Conservation (phyloP, 192 early-diverging fungal genomes). For the Podila horticola region DNA sequence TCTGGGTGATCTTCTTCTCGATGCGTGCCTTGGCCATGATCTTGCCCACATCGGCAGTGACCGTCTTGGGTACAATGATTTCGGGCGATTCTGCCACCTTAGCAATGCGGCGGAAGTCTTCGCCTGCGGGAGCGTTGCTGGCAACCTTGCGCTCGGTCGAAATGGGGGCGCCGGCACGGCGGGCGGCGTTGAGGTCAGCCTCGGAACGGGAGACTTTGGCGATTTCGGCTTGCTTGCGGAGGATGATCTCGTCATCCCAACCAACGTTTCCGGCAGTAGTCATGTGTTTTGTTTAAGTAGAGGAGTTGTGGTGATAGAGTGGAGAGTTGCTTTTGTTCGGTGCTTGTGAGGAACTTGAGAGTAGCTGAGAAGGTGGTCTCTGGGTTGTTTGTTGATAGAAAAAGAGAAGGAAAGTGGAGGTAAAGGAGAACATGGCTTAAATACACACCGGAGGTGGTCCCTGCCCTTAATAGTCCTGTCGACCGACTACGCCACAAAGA, state of each 20-base stretch:
- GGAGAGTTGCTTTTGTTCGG: background rate
- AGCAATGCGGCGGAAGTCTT: slow-evolving; percentile 77
- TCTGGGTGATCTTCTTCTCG: slow-evolving; percentile 82
- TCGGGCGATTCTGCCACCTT: slow-evolving; percentile 92
- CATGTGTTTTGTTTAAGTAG: background rate
- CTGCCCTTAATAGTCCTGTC: no score
- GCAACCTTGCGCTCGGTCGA: slow-evolving; percentile 75
- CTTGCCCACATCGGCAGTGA: slow-evolving; percentile 76
- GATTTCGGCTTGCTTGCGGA: slow-evolving; percentile 74
- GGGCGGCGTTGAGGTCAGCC: slow-evolving; percentile 75
- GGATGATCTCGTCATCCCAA: slow-evolving; percentile 78
- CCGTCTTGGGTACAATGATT: slow-evolving; percentile 68
- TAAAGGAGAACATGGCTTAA: no score
- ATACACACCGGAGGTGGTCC: no score
- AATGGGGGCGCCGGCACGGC: slow-evolving; percentile 71
- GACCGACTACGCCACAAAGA: no score
- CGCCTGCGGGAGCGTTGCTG: slow-evolving; percentile 66
- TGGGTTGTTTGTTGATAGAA: no score
- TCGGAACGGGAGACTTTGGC: slow-evolving; percentile 65
- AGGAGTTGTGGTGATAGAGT: background rate
- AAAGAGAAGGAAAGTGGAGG: no score
- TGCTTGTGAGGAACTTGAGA: no score
- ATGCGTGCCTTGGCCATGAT: slow-evolving; percentile 84
- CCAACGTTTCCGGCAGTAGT: slow-evolving; percentile 39
- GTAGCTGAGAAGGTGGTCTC: no score